A percentile compares a stretch with the other conserved stretches of the same genome.
phyloP scores from a whole-genome alignment of 2,329 filamentous ascomycete genomes.

The Nemania diffusa region DNA sequence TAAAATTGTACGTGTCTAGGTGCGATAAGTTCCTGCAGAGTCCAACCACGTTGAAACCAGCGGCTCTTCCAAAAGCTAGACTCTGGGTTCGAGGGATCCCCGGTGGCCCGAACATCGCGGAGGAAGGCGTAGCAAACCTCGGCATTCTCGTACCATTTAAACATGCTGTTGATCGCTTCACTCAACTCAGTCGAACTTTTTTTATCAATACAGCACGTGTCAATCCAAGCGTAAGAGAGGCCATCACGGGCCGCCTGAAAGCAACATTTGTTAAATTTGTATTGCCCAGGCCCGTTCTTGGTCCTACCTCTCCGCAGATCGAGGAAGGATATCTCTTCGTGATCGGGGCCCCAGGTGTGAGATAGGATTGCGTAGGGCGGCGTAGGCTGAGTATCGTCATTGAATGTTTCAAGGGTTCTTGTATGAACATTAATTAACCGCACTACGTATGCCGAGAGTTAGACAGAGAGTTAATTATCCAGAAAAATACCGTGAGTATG shows the following conservation, averaged over 20 bases:
- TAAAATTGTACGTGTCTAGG: constrained; percentile 4
- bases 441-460: background rate
- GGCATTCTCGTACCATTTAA: constrained; percentile 20
- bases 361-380: constrained; percentile 27
- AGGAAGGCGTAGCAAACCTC: constrained; percentile 27
- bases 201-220: constrained; percentile 31
- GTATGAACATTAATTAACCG: constrained; percentile 17
- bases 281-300: background rate
- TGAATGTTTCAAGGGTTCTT: constrained; percentile 16
- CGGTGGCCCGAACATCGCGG: constrained; percentile 1
- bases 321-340: constrained; percentile 22
- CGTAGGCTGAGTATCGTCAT: background rate
- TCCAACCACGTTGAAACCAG: constrained; percentile 25
- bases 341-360: constrained; percentile 23
- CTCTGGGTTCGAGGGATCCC: background rate
- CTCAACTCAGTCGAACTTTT: constrained; percentile 14
- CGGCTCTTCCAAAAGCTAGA: constrained; percentile 19
- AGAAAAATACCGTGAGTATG: background rate
- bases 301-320: background rate
- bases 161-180: constrained; percentile 29
- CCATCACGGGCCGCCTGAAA: constrained; percentile 1
- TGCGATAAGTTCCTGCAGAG: constrained; percentile 26
- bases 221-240: constrained; percentile 22
- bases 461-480: no score
- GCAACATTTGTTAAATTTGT: constrained; percentile 22